These are phyloP conservation scores for Cinnamomum chago DNA, from an alignment of 164 flowering plant species.

Conservation along the genomic window DNA sequence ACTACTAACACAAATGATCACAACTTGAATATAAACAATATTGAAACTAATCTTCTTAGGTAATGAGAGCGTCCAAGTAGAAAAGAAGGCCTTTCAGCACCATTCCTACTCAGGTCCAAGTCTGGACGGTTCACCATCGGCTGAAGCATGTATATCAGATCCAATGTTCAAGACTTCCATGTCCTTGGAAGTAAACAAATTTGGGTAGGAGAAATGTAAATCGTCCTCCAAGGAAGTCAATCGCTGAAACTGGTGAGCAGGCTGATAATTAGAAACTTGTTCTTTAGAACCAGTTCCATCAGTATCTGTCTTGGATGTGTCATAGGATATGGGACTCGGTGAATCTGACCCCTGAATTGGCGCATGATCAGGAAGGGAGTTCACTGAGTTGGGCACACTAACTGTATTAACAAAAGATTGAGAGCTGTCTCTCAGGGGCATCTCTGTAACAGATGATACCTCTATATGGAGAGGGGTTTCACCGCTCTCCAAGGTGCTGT, in stretches of 20 bases:
- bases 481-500: conserved; percentile 14
- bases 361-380: conserved; percentile 16
- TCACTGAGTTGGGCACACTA: conserved; percentile 14
- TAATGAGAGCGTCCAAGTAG: not conserved
- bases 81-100: not conserved
- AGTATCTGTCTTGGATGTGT: conserved; percentile 24
- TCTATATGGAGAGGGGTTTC: conserved; percentile 32
- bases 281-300: conserved; percentile 18
- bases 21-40: not conserved
- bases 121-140: conserved; percentile 22
- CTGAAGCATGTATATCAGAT: conserved; percentile 21
- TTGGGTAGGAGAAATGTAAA: conserved; percentile 71
- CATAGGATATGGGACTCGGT: conserved; percentile 25
- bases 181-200: conserved; percentile 45
- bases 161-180: conserved; percentile 13
- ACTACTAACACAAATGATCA: not conserved
- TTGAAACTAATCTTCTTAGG: not conserved
- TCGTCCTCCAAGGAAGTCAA: conserved; percentile 75
- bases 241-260: conserved; percentile 39
- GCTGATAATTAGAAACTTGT: conserved; percentile 19
- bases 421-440: conserved; percentile 25
- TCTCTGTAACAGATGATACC: conserved; percentile 14
- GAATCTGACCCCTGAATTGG: conserved; percentile 3
- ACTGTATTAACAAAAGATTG: conserved; percentile 22
- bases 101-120: conserved; percentile 19